Evolutionary conservation across 2,329 filamentous ascomycete genomes (phyloP).

Genomic region (Podosphaera leucotricha): DNA sequence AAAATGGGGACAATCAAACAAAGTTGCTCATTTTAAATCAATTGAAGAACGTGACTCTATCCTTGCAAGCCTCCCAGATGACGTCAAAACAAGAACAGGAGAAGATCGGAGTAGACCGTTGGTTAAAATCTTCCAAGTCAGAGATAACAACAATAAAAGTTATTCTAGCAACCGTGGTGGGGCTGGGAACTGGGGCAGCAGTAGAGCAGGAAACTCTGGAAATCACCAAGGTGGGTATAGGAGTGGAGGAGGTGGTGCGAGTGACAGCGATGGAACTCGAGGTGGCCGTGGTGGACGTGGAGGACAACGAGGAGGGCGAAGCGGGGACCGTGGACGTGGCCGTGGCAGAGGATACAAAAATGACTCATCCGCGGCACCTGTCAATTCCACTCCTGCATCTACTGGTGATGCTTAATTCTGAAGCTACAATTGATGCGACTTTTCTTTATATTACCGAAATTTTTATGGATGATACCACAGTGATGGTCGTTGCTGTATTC

Average conservation of each 20-base stretch:
- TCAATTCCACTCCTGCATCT: not conserved
- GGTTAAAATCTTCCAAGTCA: slow-evolving; percentile 64
- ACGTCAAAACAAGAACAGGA: slow-evolving; percentile 45
- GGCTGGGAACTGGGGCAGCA: slow-evolving; percentile 43
- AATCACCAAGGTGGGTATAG: slow-evolving; percentile 49
- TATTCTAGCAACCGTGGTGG: slow-evolving; percentile 35
- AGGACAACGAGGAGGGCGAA: slow-evolving; percentile 27
- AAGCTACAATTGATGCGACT: not conserved
- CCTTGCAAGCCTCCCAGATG: slow-evolving; percentile 48
- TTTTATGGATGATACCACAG: not conserved
- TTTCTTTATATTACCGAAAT: not conserved
- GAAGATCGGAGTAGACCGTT: slow-evolving; percentile 58
- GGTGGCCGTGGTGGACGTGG: slow-evolving; percentile 33
- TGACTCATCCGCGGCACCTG: slow-evolving; percentile 9
- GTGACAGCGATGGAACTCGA: slow-evolving; percentile 41
- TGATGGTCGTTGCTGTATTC: not conserved
- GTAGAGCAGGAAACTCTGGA: slow-evolving; percentile 33
- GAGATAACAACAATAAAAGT: slow-evolving; percentile 35
- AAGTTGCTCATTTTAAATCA: slow-evolving; percentile 66
- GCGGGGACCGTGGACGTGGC: slow-evolving; percentile 30
- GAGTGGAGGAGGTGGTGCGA: slow-evolving; percentile 61
- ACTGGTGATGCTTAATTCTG: not conserved
- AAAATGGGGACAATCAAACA: slow-evolving; percentile 58
- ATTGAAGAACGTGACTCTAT: slow-evolving; percentile 60
- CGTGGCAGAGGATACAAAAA: slow-evolving; percentile 32